Evolutionary conservation across 116 monocot species (phyloP).

Genomic region (Posidonia oceanica): DNA sequence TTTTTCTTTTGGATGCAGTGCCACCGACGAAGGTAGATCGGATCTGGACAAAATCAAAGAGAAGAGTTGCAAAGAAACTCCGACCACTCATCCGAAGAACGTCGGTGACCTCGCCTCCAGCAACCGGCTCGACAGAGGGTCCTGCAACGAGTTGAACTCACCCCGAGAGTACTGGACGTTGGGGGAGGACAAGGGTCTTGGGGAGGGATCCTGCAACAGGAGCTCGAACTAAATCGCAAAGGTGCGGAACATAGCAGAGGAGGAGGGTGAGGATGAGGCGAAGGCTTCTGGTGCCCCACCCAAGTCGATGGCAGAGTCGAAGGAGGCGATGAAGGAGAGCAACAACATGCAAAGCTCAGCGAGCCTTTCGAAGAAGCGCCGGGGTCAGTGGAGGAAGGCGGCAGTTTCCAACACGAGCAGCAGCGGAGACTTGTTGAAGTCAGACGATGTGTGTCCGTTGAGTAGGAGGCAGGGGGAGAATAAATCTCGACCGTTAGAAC

Average conservation of each 20-base stretch:
- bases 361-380: constrained; percentile 26
- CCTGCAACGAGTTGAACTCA: constrained; percentile 43
- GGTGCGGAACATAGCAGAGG: constrained; percentile 5
- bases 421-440: no score
- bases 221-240: constrained; percentile 36
- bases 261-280: not conserved
- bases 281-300: constrained; percentile 10
- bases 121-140: constrained; percentile 5
- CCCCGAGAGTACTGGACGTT: constrained; percentile 9
- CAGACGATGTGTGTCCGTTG: no score
- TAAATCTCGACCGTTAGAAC: no score
- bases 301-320: constrained; percentile 46
- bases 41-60: constrained; percentile 21
- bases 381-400: constrained; percentile 13
- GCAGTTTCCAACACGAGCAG: constrained; percentile 12
- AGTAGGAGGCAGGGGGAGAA: no score
- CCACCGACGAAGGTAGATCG: constrained; percentile 5
- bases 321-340: constrained; percentile 28
- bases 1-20: no score
- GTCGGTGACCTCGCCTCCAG: not conserved
- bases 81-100: not conserved
- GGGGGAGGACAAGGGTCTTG: constrained; percentile 7
- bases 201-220: constrained; percentile 29
- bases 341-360: constrained; percentile 83
- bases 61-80: not conserved